These are phyloP conservation scores for Plantago major DNA, from an alignment of 257 asterid species.

Conservation along the genomic window DNA sequence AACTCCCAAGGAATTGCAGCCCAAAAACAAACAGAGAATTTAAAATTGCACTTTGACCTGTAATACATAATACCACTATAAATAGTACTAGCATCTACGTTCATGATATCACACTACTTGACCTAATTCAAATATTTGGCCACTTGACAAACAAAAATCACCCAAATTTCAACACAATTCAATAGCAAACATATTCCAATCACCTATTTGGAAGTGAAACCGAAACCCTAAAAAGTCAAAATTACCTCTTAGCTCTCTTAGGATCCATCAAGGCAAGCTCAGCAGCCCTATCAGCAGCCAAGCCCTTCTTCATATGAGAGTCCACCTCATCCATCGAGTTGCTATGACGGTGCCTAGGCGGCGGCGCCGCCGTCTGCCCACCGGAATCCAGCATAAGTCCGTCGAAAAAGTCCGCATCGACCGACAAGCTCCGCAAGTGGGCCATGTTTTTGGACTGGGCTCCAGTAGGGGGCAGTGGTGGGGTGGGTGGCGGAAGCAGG, in stretches of 20 bases:
- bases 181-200: not conserved
- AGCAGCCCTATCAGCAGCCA: conserved; percentile 65
- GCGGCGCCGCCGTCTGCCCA: conserved; percentile 18
- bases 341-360: conserved; percentile 61
- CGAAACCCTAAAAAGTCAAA: not conserved
- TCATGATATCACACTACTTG: too few relatives aligned
- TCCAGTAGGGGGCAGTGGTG: conserved; percentile 26
- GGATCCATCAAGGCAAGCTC: conserved; percentile 90
- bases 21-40: too few relatives aligned
- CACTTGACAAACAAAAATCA: not conserved
- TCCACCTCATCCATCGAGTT: conserved; percentile 86
- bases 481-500: conserved; percentile 26
- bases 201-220: too few relatives aligned
- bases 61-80: too few relatives aligned
- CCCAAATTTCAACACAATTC: not conserved
- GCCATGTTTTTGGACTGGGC: conserved; percentile 23
- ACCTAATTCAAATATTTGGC: not conserved
- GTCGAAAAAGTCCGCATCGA: conserved; percentile 52
- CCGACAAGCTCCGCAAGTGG: conserved; percentile 65
- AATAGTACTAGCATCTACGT: too few relatives aligned
- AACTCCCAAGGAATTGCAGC: too few relatives aligned
- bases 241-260: conserved; percentile 86
- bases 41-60: too few relatives aligned
- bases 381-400: conserved; percentile 36
- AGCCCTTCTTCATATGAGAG: conserved; percentile 51